Conservation (phyloP, 1,139 yeast genomes). For the Yamadazyma buinensis region DNA sequence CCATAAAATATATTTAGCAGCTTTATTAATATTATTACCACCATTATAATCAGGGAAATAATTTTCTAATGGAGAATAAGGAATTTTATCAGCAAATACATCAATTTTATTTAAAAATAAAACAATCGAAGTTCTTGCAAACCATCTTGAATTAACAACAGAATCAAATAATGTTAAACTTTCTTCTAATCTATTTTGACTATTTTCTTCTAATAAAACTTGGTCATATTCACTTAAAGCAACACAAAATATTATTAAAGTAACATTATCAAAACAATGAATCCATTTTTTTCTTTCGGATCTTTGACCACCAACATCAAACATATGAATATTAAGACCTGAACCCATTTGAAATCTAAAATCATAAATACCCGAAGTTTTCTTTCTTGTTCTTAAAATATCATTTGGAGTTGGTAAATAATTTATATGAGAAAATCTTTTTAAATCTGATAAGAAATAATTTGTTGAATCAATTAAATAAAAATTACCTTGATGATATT, state of each 20-base stretch:
- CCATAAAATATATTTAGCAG: conserved; percentile 93
- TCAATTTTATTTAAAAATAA: conserved; percentile 86
- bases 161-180: conserved; percentile 83
- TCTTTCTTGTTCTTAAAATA: conserved; percentile 81
- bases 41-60: conserved; percentile 91
- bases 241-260: conserved; percentile 84
- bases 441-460: conserved; percentile 69
- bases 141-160: conserved; percentile 93
- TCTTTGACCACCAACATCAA: conserved; percentile 93
- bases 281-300: conserved; percentile 95
- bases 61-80: conserved; percentile 74
- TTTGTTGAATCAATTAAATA: conserved; percentile 85
- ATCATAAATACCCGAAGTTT: conserved; percentile 90
- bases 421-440: conserved; percentile 55
- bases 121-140: conserved; percentile 79
- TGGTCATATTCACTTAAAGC: conserved; percentile 91
- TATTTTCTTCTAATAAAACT: conserved; percentile 71
- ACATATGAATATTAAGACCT: conserved; percentile 71
- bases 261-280: conserved; percentile 90
- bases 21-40: conserved; percentile 82
- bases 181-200: conserved; percentile 81
- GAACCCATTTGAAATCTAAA: conserved; percentile 75
- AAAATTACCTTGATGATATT: conserved; percentile 65
- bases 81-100: conserved; percentile 80
- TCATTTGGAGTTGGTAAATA: conserved; percentile 76